Conservation (phyloP, 768 basidiomycete genomes). For the Scleroderma bovista region DNA sequence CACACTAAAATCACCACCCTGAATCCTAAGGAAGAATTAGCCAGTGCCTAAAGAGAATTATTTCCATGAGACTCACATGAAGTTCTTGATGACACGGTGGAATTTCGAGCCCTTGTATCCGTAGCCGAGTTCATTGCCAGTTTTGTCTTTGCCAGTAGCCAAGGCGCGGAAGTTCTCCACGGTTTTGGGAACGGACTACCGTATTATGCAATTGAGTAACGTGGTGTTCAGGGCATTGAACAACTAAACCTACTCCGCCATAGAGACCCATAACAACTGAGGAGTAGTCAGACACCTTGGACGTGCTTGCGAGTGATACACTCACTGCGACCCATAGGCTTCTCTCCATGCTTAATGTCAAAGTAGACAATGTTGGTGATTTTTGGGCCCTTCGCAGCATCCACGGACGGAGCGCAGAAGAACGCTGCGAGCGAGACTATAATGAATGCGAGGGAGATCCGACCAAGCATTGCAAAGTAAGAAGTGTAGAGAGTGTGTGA, state of each 20-base stretch:
- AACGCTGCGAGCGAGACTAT: slow-evolving; percentile 60
- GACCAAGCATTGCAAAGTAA: slow-evolving; percentile 46
- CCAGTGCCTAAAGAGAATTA: background rate
- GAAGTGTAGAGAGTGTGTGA: background rate
- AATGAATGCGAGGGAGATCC: slow-evolving; percentile 55
- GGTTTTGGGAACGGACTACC: slow-evolving; percentile 90
- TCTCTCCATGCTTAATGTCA: slow-evolving; percentile 89
- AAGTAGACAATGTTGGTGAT: slow-evolving; percentile 94
- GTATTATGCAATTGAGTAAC: background rate
- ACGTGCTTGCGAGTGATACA: slow-evolving; percentile 7
- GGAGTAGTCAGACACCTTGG: background rate
- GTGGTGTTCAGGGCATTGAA: background rate
- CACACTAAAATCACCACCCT: slow-evolving; percentile 97
- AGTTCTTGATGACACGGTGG: slow-evolving; percentile 93
- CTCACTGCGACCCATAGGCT: slow-evolving; percentile 76
- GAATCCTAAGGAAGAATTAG: slow-evolving; percentile 56
- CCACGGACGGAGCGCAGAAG: slow-evolving; percentile 65
- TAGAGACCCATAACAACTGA: slow-evolving; percentile 85
- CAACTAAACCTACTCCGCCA: slow-evolving; percentile 58
- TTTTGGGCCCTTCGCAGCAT: slow-evolving; percentile 82
- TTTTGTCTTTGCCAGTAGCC: slow-evolving; percentile 74
- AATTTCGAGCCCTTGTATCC: slow-evolving; percentile 96
- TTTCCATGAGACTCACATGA: slow-evolving; percentile 54
- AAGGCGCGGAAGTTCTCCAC: slow-evolving; percentile 97
- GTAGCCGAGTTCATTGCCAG: slow-evolving; percentile 59